These are phyloP conservation scores for Arxiozyma telluris DNA, from an alignment of 1,139 yeast genomes.

Conservation along the genomic window DNA sequence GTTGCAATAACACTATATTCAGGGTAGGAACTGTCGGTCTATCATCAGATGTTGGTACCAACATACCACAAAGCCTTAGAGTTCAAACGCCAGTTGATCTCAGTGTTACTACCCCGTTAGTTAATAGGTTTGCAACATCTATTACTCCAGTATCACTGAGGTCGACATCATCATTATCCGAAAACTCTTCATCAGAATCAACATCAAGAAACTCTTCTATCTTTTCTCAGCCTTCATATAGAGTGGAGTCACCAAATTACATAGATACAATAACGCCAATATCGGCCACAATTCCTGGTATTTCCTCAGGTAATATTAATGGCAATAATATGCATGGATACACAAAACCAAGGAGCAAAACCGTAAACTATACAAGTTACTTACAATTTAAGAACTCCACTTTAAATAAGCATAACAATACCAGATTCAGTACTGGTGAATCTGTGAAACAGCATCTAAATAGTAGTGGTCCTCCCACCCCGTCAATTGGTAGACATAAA, in stretches of 20 bases:
- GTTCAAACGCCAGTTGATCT: constrained; percentile 3
- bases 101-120: not conserved
- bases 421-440: not conserved
- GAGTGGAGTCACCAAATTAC: constrained; percentile 8
- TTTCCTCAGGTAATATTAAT: constrained; percentile 1
- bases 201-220: constrained; percentile 6
- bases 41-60: not conserved
- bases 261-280: constrained; percentile 9
- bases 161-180: constrained; percentile 6
- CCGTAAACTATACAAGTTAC: constrained; percentile 1
- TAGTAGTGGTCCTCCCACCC: constrained; percentile 6
- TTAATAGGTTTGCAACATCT: not conserved
- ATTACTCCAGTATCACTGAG: constrained; percentile 3
- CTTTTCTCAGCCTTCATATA: constrained; percentile 8
- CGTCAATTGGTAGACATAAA: constrained; percentile 40
- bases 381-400: not conserved
- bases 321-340: not conserved
- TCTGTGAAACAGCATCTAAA: not conserved
- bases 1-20: not conserved
- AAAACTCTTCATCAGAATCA: constrained; percentile 2
- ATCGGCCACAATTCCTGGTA: constrained; percentile 5
- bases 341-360: constrained; percentile 1
- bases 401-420: not conserved
- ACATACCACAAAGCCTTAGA: not conserved
- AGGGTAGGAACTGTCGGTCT: not conserved